Evolutionary conservation across 352 stramenopile species (phyloP).

Genomic region (Pilasporangium apinafurcum): DNA sequence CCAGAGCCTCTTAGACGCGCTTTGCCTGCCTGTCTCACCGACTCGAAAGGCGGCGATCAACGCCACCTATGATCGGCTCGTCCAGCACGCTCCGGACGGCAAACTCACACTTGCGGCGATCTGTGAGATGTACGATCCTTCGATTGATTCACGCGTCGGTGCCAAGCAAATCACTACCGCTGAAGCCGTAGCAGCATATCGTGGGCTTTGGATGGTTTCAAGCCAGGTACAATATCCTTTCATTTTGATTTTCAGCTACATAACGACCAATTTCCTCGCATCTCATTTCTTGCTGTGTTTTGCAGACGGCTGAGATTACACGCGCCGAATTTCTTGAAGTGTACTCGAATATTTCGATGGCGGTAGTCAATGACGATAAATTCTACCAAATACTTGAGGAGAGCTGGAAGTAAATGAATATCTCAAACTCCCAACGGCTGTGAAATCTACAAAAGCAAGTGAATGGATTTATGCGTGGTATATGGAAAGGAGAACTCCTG

Average conservation of each 20-base stretch:
- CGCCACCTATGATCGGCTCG: constrained; percentile 36
- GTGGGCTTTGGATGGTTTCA: constrained; percentile 34
- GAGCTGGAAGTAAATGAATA: constrained; percentile 67
- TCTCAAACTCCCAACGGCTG: too few relatives aligned
- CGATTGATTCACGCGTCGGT: constrained; percentile 51
- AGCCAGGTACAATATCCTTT: constrained; percentile 10
- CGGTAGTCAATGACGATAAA: constrained; percentile 47
- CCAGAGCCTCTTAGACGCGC: constrained; percentile 22
- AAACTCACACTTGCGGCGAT: constrained; percentile 41
- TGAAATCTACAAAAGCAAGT: too few relatives aligned
- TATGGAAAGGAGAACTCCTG: too few relatives aligned
- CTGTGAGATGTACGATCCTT: constrained; percentile 40
- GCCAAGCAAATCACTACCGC: constrained; percentile 22
- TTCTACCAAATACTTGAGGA: constrained; percentile 65
- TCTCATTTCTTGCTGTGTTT: not conserved
- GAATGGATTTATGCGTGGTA: too few relatives aligned
- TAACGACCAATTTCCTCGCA: not conserved
- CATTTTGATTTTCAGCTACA: not conserved
- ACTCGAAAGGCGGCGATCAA: constrained; percentile 30
- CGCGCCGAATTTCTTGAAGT: constrained; percentile 58
- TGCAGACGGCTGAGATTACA: constrained; percentile 23
- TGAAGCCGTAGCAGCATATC: constrained; percentile 33
- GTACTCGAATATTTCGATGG: constrained; percentile 63
- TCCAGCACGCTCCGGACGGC: constrained; percentile 12
- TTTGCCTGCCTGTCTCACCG: constrained; percentile 29